phyloP scores from a whole-genome alignment of 1,139 yeast genomes.

The Pichia sp. region DNA sequence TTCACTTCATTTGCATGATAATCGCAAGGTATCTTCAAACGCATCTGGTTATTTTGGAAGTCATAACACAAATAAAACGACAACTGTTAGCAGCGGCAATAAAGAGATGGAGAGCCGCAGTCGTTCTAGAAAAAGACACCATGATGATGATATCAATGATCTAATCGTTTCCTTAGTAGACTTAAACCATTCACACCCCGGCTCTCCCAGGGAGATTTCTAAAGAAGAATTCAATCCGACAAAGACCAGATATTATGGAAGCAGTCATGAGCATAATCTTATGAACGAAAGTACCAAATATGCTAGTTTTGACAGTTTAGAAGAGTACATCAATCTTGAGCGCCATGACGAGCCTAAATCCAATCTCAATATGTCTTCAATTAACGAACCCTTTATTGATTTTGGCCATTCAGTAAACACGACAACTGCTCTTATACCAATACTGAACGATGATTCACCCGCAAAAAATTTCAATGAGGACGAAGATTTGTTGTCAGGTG shows the following conservation, averaged over 20 bases:
- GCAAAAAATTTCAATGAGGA: slow-evolving; percentile 14
- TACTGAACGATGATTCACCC: slow-evolving; percentile 2
- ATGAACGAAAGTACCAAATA: not conserved
- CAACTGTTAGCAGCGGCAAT: not conserved
- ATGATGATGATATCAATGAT: slow-evolving; percentile 26
- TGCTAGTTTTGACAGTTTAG: not conserved
- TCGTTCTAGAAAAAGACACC: slow-evolving; percentile 5
- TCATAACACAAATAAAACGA: not conserved
- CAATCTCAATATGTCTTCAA: slow-evolving; percentile 1
- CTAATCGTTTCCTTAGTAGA: slow-evolving; percentile 25
- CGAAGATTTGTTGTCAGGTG: slow-evolving; percentile 14
- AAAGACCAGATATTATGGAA: too few relatives aligned
- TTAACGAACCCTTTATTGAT: not conserved
- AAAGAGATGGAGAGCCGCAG: not conserved
- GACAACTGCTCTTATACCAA: not conserved
- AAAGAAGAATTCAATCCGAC: not conserved
- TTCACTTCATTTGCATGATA: not conserved
- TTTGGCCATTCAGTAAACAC: not conserved
- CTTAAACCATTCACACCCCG: slow-evolving; percentile 21
- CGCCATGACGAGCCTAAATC: not conserved
- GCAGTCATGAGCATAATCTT: not conserved
- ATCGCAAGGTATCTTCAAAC: too few relatives aligned
- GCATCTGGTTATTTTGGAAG: not conserved
- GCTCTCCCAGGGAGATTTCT: not conserved
- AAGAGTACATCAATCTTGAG: not conserved